phyloP scores from a whole-genome alignment of 2,329 filamentous ascomycete species.

The Fusarium pseudoanthophilum region DNA sequence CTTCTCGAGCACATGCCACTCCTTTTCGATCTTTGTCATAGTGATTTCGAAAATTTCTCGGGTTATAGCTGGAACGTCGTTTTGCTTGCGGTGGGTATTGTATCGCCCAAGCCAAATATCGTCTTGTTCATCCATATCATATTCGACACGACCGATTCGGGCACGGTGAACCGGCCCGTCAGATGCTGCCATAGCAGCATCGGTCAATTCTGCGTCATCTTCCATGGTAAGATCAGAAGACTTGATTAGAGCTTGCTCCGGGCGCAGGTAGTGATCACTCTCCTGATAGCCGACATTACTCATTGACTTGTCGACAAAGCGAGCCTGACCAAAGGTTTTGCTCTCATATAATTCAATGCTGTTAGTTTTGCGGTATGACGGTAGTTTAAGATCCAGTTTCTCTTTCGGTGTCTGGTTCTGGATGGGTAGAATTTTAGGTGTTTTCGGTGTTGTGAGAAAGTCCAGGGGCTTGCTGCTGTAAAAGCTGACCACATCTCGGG shows the following conservation, averaged over 20 bases:
- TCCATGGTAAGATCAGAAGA: constrained; percentile 68
- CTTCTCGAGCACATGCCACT: constrained; percentile 97
- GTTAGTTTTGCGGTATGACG: constrained; percentile 79
- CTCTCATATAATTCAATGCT: constrained; percentile 85
- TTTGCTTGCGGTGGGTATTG: constrained; percentile 79
- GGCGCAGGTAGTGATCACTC: constrained; percentile 86
- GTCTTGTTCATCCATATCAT: constrained; percentile 99
- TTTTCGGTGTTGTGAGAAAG: constrained; percentile 59
- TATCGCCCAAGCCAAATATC: constrained; percentile 92
- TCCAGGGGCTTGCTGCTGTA: constrained; percentile 63
- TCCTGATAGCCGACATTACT: constrained; percentile 96
- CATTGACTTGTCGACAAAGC: constrained; percentile 97
- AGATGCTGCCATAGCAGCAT: constrained; percentile 37
- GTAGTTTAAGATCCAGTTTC: constrained; percentile 79
- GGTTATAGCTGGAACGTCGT: constrained; percentile 84
- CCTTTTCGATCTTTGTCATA: constrained; percentile 98
- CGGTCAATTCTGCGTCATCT: constrained; percentile 64
- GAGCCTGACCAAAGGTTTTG: constrained; percentile 83
- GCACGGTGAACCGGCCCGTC: constrained; percentile 50
- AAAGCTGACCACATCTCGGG: constrained; percentile 63
- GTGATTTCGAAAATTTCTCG: constrained; percentile 97
- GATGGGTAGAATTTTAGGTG: constrained; percentile 76
- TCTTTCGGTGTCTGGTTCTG: constrained; percentile 84
- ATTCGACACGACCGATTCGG: constrained; percentile 85
- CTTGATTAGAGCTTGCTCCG: constrained; percentile 77